Evolutionary conservation across 1,284 basidiomycete genomes (phyloP), one percentile per base, ranked within the genome.

Genomic region (Omphalotus olearius): DNA sequence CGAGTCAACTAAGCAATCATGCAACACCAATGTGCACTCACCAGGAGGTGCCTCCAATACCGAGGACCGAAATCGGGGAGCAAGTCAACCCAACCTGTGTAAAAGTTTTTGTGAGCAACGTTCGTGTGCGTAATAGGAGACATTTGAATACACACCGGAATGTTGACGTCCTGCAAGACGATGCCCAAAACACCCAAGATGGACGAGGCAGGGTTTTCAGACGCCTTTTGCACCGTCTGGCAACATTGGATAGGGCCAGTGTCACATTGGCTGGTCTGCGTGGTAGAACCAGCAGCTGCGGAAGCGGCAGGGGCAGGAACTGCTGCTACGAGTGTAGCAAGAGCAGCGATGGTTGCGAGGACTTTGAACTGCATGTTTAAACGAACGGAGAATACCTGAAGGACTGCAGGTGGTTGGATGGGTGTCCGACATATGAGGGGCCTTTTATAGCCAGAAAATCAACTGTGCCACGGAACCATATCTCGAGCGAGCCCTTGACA

Each of bases 241-340:
- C 54, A 55, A 51, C 54, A 55, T 47, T 51, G 41, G 33, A 45
- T 52, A 16, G 54, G 43, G 18, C 50, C 54, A 38, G 43, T 55
- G 50, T 46, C 48, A 20, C 49, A 26, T 3, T 43, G 6, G 13
- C 30, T 33, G 30, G 30, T 48, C 47, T 26, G 23, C 38, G 14
- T 45, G 49, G 16, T 33, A 16, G 61, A 46, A 40, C 54, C 49
- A 18, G 57, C 44, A 16, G 51, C 35, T 13, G 45, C 37, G 14
- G 26, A 36, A 17, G 49, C 54, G 4, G 36, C 20, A 30, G 52
- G 53, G 45, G 58, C 49, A 45, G 51, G 49, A n/a, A 57, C 57
- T 57, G 60, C 63, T 45, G 52, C 63, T 51, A 59, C 65, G 57
- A 63, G 58, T 52, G 57, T 58, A 42, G 57, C 57, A 47, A 62